Conservation (phyloP, 1,139 yeast species). For the Citeromyces siamensis region DNA sequence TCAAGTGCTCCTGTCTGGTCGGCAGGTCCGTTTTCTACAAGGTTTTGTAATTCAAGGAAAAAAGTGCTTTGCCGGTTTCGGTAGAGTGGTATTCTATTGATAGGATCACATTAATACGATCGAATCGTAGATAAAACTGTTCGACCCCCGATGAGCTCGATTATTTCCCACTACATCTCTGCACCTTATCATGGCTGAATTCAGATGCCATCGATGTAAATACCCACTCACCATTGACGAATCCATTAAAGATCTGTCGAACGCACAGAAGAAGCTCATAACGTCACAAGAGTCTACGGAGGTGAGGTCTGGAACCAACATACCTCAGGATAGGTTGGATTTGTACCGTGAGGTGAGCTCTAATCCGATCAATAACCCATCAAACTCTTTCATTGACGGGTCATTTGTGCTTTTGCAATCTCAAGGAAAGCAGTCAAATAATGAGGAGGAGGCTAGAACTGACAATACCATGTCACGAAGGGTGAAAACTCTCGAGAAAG, state of each 20-base stretch:
- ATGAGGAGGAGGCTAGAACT: background rate
- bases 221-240: conserved; percentile 44
- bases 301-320: conserved; percentile 5
- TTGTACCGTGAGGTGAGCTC: conserved; percentile 16
- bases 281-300: conserved; percentile 7
- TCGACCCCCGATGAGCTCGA: too few relatives aligned
- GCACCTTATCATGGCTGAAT: conserved; percentile 5
- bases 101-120: too few relatives aligned
- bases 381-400: conserved; percentile 14
- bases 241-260: conserved; percentile 35
- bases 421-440: conserved; percentile 7
- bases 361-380: conserved; percentile 4
- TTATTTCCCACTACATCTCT: too few relatives aligned
- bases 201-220: conserved; percentile 46
- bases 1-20: too few relatives aligned
- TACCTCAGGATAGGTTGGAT: conserved; percentile 22
- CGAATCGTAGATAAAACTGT: too few relatives aligned
- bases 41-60: too few relatives aligned
- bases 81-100: too few relatives aligned
- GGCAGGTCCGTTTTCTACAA: too few relatives aligned
- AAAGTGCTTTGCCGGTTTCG: too few relatives aligned
- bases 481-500: conserved; percentile 37
- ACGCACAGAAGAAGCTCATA: conserved; percentile 38
- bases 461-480: conserved; percentile 23
- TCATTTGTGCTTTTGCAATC: conserved; percentile 29